Conservation (phyloP, 169 alveolate species). For the Eimeria necatrix region DNA sequence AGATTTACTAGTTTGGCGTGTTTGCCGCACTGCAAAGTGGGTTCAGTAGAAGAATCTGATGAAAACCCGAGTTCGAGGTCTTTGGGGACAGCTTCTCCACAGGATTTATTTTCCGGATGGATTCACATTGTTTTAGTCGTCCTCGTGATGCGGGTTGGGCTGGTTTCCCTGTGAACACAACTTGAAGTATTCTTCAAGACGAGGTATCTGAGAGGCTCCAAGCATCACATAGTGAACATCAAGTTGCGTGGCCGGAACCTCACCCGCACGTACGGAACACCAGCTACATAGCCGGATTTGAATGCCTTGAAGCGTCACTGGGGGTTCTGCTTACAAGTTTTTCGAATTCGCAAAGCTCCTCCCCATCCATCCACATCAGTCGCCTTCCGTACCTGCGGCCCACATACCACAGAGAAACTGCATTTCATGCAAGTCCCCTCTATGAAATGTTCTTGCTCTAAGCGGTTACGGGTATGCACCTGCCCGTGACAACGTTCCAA, state of each 20-base stretch:
- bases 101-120: too few relatives aligned
- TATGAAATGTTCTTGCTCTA: not conserved
- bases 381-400: slow-evolving; percentile 74
- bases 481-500: not conserved
- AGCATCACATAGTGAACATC: not conserved
- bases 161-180: not conserved
- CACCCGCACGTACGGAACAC: too few relatives aligned
- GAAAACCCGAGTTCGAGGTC: too few relatives aligned
- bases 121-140: too few relatives aligned
- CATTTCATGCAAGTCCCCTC: not conserved
- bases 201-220: slow-evolving; percentile 53
- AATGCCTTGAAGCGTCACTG: not conserved
- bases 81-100: too few relatives aligned
- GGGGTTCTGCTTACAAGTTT: slow-evolving; percentile 72
- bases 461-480: not conserved
- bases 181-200: slow-evolving; percentile 71
- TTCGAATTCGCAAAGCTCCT: slow-evolving; percentile 78
- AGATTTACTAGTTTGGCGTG: too few relatives aligned
- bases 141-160: not conserved
- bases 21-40: too few relatives aligned
- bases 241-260: too few relatives aligned
- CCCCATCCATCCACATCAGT: slow-evolving; percentile 81
- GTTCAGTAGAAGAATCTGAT: too few relatives aligned
- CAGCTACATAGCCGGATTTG: too few relatives aligned
- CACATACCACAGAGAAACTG: not conserved